A percentile compares a stretch with the other conserved stretches of the same genome.
These are phyloP conservation scores for Balamuthia mandrillaris DNA, from an alignment of 208 protist species.

Conservation along the genomic window DNA sequence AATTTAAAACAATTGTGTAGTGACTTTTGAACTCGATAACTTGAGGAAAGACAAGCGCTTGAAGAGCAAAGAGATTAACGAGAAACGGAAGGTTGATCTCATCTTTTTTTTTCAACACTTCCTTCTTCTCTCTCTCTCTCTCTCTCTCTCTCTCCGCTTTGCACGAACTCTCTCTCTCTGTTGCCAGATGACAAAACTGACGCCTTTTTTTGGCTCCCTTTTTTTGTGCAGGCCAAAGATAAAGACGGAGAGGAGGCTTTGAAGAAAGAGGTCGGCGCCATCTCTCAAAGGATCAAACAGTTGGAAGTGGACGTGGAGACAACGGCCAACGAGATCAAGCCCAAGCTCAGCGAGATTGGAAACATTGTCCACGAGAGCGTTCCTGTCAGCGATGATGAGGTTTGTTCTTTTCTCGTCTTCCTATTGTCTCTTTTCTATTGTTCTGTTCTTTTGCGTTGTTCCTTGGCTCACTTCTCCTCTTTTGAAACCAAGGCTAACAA, in stretches of 20 bases:
- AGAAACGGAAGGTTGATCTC: constrained; percentile 79
- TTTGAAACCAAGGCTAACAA: constrained; percentile 59
- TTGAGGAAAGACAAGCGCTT: constrained; percentile 84
- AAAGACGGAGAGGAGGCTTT: constrained; percentile 71
- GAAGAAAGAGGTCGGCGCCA: constrained; percentile 80
- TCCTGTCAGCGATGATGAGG: constrained; percentile 88
- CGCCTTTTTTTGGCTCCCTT: not conserved
- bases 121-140: no score
- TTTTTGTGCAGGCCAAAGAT: constrained; percentile 81
- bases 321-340: not conserved
- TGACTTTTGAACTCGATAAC: constrained; percentile 64
- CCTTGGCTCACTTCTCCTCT: constrained; percentile 85
- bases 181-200: not conserved
- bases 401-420: not conserved
- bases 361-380: constrained; percentile 95
- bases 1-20: not conserved
- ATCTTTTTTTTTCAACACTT: not conserved
- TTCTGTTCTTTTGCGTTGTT: not conserved
- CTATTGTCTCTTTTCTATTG: not conserved
- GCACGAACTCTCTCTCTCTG: not conserved
- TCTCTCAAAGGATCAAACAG: constrained; percentile 72
- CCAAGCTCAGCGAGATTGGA: constrained; percentile 81
- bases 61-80: constrained; percentile 82
- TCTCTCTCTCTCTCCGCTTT: not conserved
- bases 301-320: constrained; percentile 54